Base-by-base conservation (phyloP, 306 rosid species). In the Quercus parvula region DNA sequence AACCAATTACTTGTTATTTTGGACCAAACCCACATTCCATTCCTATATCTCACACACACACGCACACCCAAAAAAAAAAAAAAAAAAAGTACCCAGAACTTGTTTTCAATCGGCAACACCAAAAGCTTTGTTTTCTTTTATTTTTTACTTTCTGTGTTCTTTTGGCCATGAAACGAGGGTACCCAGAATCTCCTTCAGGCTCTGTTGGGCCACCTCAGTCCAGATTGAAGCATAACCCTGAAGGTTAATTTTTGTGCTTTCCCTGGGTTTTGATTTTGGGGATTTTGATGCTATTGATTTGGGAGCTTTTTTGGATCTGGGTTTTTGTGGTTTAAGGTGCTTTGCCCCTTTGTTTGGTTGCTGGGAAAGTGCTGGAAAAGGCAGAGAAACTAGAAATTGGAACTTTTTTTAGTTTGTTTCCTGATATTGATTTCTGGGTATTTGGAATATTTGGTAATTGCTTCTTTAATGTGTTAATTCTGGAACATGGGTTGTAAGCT, bases 181-280 rank as follows among this genome's bases (percentile, higher is more conserved):
- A 90, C 86, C 71, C 84, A 54, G 92, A 93, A 75, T 91, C 94
- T 51, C 84, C 96, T 54, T 88, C 97, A 15, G 75, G 89, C 76
- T 93, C 99, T 13, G 19, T 78, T 1, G 98, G 91, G 61, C 98
- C 96, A 8, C 96, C 98, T 69, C 97, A 91, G 51, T 91, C 99
- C 84, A 92, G 88, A 89, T 30, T 86, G 49, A 95, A 88, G 55
- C 80, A 78, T 70, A 90, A 95, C 86, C 89, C 97, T 27, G 89
- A 92, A 90, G 98, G 99, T 95, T 70, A 67, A 46, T 56, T 69
- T 86, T 79, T 67, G 38, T 33, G 77, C 84, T 73, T 44, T 56
- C 78, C 66, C 19, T 71, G 62, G 11, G 49, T 83, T 71, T 75
- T 77, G 66, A 62, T 72, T 78, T 79, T 77, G 12, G 12, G 68